phyloP scores from a whole-genome alignment of 257 asterid genomes.

The Jasminum sambac region DNA sequence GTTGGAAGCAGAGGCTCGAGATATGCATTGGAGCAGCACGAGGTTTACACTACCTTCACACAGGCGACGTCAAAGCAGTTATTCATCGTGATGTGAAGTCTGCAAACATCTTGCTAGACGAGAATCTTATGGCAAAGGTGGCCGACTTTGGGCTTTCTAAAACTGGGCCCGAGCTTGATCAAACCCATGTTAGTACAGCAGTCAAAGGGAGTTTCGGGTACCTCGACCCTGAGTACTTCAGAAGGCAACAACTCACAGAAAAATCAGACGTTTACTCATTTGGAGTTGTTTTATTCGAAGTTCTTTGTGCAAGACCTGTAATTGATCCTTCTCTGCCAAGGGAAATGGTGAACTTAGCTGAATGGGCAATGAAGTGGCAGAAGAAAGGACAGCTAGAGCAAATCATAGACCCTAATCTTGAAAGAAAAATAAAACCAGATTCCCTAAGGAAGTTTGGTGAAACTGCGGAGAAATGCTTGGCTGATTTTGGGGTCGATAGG shows the following conservation, averaged over 20 bases:
- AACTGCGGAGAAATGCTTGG: constrained; percentile 81
- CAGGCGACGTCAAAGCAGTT: constrained; percentile 66
- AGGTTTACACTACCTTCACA: constrained; percentile 83
- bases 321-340: constrained; percentile 76
- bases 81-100: constrained; percentile 87
- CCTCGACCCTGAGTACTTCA: no score
- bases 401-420: constrained; percentile 56
- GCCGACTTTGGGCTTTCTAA: constrained; percentile 87
- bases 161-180: constrained; percentile 80
- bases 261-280: constrained; percentile 71
- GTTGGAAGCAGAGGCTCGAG: constrained; percentile 84
- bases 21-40: constrained; percentile 84
- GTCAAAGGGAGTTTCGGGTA: no score
- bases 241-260: no score
- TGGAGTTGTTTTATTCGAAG: constrained; percentile 75
- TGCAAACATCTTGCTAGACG: constrained; percentile 82
- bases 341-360: constrained; percentile 85
- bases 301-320: constrained; percentile 79
- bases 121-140: constrained; percentile 74
- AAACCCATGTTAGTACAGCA: constrained; percentile 86
- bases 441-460: constrained; percentile 79
- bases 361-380: constrained; percentile 84
- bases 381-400: constrained; percentile 69
- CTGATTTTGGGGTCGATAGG: constrained; percentile 72
- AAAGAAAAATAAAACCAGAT: constrained; percentile 57